These are phyloP conservation scores for Vaccinium darrowii DNA, from an alignment of 148 eudicot genomes.

Conservation along the genomic window DNA sequence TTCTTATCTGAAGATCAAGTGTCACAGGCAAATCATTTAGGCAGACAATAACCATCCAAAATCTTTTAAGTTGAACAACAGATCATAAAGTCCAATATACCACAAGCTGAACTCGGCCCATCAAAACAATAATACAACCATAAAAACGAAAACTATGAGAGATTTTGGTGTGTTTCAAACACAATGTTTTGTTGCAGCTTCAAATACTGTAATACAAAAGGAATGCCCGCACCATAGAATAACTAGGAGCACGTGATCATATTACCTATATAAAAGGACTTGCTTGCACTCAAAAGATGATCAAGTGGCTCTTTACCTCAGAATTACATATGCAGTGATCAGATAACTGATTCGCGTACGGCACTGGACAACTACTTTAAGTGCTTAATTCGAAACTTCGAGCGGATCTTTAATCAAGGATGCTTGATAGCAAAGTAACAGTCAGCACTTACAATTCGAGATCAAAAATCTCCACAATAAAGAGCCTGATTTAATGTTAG, in stretches of 20 bases:
- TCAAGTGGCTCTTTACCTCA: background rate
- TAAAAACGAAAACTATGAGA: background rate
- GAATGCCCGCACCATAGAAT: background rate
- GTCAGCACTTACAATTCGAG: background rate
- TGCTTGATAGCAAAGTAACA: background rate
- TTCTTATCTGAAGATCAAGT: slow-evolving; percentile 9
- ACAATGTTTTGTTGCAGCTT: background rate
- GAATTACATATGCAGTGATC: background rate
- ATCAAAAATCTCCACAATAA: background rate
- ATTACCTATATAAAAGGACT: background rate
- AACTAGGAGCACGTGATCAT: background rate
- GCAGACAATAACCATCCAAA: slow-evolving; percentile 10
- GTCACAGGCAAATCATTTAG: background rate
- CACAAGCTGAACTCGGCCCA: background rate
- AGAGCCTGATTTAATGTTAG: background rate
- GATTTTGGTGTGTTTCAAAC: background rate
- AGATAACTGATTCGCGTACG: background rate
- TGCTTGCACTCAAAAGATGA: background rate
- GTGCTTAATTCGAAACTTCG: background rate
- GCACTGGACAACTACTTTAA: background rate
- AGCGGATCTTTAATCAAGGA: background rate
- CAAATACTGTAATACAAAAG: background rate
- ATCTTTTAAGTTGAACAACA: background rate
- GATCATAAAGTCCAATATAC: background rate
- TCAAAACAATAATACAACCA: background rate